Evolutionary conservation across 2,329 filamentous ascomycete genomes (phyloP), one percentile per base, ranked within the genome.

Genomic region (Aspergillus spinulosporus): DNA sequence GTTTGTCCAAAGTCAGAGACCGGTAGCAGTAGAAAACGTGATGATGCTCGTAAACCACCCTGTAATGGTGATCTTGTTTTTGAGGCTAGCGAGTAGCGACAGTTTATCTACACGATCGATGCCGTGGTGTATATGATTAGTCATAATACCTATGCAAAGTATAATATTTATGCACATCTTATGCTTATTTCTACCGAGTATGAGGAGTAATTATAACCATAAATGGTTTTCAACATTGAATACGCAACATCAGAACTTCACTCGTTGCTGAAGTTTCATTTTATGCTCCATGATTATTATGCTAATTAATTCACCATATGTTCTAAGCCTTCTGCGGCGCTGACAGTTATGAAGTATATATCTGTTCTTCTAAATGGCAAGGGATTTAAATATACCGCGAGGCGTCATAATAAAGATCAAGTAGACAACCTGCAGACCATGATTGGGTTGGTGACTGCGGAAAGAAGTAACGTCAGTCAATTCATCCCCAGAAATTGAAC

Each of bases 381-480:
- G 37, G 37, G 28, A 9, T 12, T 42, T 54, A 34, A 5, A 63
- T 54, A 57, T 73, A 68, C 56, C 73, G 82, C 26, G 82, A 81
- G 14, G 91, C 93, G 72, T 99, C 94, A 80, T 96, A 92, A 77
- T 96, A 99, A 62, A 99, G 76, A 76, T 99, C 94, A 68, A 99
- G 90, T 68, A 99, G 80, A 72, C 94, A 97, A 21, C 90, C 89
- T 31, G 94, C 90, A 52, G 92, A 97, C 94, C 94, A 99, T 52
- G 94, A 89, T 74, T 99, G 94, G 0, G 94, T 97, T 28, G 94
- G 94, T 52, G 88, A 94, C 87, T 94, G 70, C 48, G 54, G n/a
- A 46, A 47, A 14, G 34, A 26, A 39, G 44, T 57, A 50, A 47
- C 50, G 39, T 64, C 63, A 63, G 58, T 42, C 3, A 11, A n/a